Evolutionary conservation across 164 flowering plant species (phyloP).

Genomic region (Euptelea pleiosperma): DNA sequence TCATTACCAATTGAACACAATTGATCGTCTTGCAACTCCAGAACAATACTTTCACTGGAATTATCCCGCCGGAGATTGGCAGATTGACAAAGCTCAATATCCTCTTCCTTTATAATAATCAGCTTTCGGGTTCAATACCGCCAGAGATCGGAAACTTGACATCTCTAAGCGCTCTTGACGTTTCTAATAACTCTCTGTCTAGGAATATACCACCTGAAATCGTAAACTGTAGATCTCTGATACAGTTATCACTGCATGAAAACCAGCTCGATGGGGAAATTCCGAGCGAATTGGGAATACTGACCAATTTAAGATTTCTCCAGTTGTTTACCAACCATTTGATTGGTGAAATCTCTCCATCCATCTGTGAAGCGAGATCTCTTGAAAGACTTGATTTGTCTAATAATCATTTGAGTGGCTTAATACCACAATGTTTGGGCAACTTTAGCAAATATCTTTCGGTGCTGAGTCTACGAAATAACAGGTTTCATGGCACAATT

Average conservation of each 20-base stretch:
- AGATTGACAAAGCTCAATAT: constrained; percentile 12
- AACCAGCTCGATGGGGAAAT: too few relatives aligned
- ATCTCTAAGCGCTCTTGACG: too few relatives aligned
- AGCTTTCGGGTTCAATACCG: constrained; percentile 24
- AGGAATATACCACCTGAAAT: too few relatives aligned
- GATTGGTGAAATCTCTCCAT: background rate
- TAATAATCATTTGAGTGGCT: too few relatives aligned
- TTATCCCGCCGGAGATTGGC: constrained; percentile 27
- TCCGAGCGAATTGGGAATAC: too few relatives aligned
- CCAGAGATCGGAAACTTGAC: constrained; percentile 29
- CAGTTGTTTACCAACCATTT: constrained; percentile 12
- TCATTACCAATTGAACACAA: constrained; percentile 24
- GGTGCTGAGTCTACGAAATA: background rate
- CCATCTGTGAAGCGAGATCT: background rate
- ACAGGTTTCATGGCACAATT: too few relatives aligned
- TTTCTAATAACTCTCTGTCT: too few relatives aligned
- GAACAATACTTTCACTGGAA: constrained; percentile 22
- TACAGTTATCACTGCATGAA: too few relatives aligned
- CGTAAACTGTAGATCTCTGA: too few relatives aligned
- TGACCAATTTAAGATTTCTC: too few relatives aligned
- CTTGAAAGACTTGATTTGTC: background rate
- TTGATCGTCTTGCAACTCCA: constrained; percentile 25
- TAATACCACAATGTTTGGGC: too few relatives aligned
- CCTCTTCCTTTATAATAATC: constrained; percentile 21
- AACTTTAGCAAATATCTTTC: too few relatives aligned